Evolutionary conservation across 805 yeast genomes (phyloP), one percentile per base, ranked within the genome.

Genomic region (Cyberlindnera xylosilytica): DNA sequence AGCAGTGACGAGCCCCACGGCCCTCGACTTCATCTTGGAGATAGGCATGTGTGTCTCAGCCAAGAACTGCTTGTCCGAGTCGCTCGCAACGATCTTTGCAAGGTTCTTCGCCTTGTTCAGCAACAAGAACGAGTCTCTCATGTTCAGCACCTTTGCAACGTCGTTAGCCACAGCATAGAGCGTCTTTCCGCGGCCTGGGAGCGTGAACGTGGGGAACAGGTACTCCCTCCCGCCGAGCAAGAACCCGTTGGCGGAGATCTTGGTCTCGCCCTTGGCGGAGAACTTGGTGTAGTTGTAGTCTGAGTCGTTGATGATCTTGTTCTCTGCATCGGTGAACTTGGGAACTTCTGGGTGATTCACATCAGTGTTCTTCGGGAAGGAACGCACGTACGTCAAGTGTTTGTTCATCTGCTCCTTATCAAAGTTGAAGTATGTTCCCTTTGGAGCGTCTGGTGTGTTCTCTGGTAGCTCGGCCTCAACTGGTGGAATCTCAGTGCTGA

Each of bases 101-200:
- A 76, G 52, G 15, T 65, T 62, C 44, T 62, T 61, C 50, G 64
- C 60, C 42, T 62, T 56, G 38, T 66, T 61, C 50, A 79, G 73
- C 47, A 83, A 64, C 3, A 78, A 61, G 52, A 76, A 79, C 30
- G 78, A 72, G 51, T 77, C 83, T 42, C 76, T 62, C 56, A 68
- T 63, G 31, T 64, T 57, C 38, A 76, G 57, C 19, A 63, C 57
- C 46, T 76, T 63, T 35, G 73, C 71, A 45, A 64, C 56, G 50
- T 68, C 64, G 20, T 64, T 58, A 41, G 72, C 66, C 59, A 74
- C 42, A 45, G 66, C 70, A 45, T 61, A 74, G 26, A 64, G 52
- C 36, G 56, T 62, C 30, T 54, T 47, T n/a, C 71, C 70, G 19
- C 58, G 58, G 0, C 61, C 59, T 6, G 74, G 70, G 8, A 72